phyloP scores from a whole-genome alignment of 805 yeast genomes.

The Starmerella apis region DNA sequence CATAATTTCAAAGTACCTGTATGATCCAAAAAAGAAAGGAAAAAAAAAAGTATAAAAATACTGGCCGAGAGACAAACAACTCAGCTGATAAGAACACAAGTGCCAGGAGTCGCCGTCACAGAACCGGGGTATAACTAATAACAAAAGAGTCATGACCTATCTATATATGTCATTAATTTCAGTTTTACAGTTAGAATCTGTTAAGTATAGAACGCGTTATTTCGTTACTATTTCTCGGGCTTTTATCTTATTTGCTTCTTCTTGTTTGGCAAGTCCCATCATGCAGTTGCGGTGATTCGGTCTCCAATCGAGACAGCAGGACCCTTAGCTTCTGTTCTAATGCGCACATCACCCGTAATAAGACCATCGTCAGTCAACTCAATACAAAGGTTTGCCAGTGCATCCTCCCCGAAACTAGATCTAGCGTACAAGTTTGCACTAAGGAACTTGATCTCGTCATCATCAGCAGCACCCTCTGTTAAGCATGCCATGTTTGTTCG shows the following conservation, averaged over 20 bases:
- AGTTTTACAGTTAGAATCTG: not conserved
- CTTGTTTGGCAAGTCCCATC: not conserved
- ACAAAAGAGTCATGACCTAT: too few species aligned
- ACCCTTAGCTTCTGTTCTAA: constrained; percentile 96
- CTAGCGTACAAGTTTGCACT: constrained; percentile 89
- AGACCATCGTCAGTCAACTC: constrained; percentile 55
- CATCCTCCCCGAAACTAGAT: constrained; percentile 94
- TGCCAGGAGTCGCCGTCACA: too few species aligned
- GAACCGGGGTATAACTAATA: too few species aligned
- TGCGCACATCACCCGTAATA: constrained; percentile 87
- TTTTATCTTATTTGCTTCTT: not conserved
- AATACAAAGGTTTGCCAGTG: constrained; percentile 87
- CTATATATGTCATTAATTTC: too few species aligned
- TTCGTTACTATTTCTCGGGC: too few species aligned
- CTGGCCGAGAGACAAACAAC: not conserved
- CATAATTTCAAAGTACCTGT: constrained; percentile 30
- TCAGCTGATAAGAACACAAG: too few species aligned
- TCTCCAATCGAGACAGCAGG: constrained; percentile 91
- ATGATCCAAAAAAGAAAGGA: not conserved
- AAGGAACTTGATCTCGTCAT: constrained; percentile 47
- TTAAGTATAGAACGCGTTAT: too few species aligned
- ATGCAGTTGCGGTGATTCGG: constrained; percentile 32
- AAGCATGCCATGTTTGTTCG: constrained; percentile 91
- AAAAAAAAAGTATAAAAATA: not conserved
- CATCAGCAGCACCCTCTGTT: constrained; percentile 73